These are phyloP conservation scores for Spizellomyces sp. DNA, from an alignment of 192 early-diverging fungal genomes.

Conservation along the genomic window DNA sequence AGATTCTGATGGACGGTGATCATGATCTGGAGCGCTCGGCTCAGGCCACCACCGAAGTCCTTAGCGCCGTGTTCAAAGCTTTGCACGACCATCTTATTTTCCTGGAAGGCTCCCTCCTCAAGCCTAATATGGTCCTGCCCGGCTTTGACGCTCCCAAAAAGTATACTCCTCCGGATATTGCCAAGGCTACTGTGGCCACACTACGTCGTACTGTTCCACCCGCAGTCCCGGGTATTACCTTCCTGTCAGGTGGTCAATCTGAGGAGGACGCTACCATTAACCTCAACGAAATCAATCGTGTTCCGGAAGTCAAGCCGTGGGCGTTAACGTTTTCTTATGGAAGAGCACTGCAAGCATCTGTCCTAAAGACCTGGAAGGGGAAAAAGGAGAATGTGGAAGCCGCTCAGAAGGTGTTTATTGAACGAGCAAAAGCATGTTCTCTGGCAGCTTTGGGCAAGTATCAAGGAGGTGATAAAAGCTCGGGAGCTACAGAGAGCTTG, in stretches of 20 bases:
- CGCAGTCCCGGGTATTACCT: slow-evolving; percentile 51
- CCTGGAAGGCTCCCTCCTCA: slow-evolving; percentile 49
- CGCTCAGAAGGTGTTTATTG: slow-evolving; percentile 37
- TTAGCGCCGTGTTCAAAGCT: slow-evolving; percentile 43
- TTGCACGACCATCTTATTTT: slow-evolving; percentile 44
- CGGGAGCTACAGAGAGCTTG: too few relatives aligned
- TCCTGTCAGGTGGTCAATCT: slow-evolving; percentile 50
- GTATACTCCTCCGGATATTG: slow-evolving; percentile 46
- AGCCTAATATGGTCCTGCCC: slow-evolving; percentile 53
- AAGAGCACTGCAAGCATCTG: slow-evolving; percentile 48
- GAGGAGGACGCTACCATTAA: slow-evolving; percentile 46
- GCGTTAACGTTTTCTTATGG: slow-evolving; percentile 50
- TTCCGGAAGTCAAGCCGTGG: slow-evolving; percentile 30
- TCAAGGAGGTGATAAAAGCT: too few relatives aligned
- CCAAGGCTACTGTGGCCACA: slow-evolving; percentile 39
- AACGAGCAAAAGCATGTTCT: too few relatives aligned
- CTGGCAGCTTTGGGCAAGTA: too few relatives aligned
- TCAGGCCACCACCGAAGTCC: slow-evolving; percentile 42
- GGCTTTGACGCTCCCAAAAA: slow-evolving; percentile 42
- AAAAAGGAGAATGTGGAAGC: slow-evolving; percentile 48
- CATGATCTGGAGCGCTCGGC: slow-evolving; percentile 45
- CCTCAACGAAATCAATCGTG: slow-evolving; percentile 46
- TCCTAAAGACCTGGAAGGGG: slow-evolving; percentile 45
- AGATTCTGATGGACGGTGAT: slow-evolving; percentile 51
- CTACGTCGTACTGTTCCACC: slow-evolving; percentile 47